phyloP scores from a whole-genome alignment of 352 stramenopile genomes.

The Blastocystis sp. region DNA sequence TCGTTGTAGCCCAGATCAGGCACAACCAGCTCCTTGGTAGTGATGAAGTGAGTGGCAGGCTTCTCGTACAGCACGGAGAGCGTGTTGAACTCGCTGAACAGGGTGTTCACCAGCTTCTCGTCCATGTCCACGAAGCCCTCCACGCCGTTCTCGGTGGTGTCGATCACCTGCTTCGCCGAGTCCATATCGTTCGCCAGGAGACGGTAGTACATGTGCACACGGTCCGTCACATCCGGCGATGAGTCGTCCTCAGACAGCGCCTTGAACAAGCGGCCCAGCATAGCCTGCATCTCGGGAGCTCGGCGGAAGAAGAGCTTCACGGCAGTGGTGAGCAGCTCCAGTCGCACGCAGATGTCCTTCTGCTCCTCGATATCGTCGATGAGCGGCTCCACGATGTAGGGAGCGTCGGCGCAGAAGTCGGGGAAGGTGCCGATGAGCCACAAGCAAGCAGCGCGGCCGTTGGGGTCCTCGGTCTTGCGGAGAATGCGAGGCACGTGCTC shows the following conservation, averaged over 20 bases:
- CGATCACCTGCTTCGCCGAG: constrained; percentile 80
- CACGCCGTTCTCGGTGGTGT: constrained; percentile 67
- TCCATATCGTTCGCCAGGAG: constrained; percentile 84
- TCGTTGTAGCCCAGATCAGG: constrained; percentile 63
- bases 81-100: constrained; percentile 93
- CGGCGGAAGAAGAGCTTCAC: constrained; percentile 96
- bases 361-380: constrained; percentile 75
- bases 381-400: constrained; percentile 91
- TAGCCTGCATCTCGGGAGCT: constrained; percentile 91
- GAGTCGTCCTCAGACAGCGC: constrained; percentile 84
- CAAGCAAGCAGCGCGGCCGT: constrained; percentile 69
- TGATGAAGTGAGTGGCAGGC: constrained; percentile 87
- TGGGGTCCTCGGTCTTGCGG: constrained; percentile 70
- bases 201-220: constrained; percentile 92
- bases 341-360: constrained; percentile 76
- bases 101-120: constrained; percentile 75
- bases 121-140: constrained; percentile 77
- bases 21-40: constrained; percentile 68
- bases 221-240: constrained; percentile 89
- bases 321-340: constrained; percentile 85
- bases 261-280: constrained; percentile 87
- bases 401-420: constrained; percentile 74
- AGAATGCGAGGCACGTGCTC: constrained; percentile 70
- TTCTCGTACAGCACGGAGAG: constrained; percentile 92
- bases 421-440: constrained; percentile 83